Evolutionary conservation across 2,329 filamentous ascomycete genomes (phyloP), one percentile per base, ranked within the genome.

Genomic region (Fusarium foetens): DNA sequence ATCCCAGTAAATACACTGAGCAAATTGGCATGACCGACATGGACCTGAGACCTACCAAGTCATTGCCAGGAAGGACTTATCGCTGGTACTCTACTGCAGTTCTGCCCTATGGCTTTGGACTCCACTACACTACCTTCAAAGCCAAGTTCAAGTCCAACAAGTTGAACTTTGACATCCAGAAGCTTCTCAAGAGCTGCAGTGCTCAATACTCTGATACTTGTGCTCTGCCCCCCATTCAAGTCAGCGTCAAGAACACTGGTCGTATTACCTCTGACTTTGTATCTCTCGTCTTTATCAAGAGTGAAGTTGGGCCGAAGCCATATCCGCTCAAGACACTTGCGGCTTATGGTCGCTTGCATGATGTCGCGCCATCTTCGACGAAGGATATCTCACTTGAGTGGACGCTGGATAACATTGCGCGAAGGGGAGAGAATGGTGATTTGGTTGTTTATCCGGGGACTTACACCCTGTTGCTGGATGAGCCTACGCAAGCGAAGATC

Each of bases 91-190:
- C 62, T 0, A 41, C 41, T 1, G 17, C 63, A 3, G 63, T 59
- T 0, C 21, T 66, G 0, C 63, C 63, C 0, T 66, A 66, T 4
- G 63, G 63, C 0, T 66, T 66, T 11, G 63, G 63, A 0, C 55
- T 66, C 1, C 63, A 66, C 11, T 66, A 66, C 21, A 66, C 63
- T 1, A 59, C 13, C 0, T 66, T 66, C 27, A n/a, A 66, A n/a
- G 63, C 63, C 33, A 45, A 45, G 1, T 66, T 66, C 38, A 39
- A 65, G 25, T 51, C 61, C 2, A 16, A 9, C 8, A 27, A 66
- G 1, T 12, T 66, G 0, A 27, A 23, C 4, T 41, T 51, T 5
- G 35, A 66, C 7, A 66, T 66, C 6, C 63, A 66, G 3, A 45
- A 66, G 6, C 14, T 59, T 5, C 29, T 66, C 2, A 42, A 51